phyloP scores from a whole-genome alignment of 2,329 filamentous ascomycete species.

The Emergomyces africanus region DNA sequence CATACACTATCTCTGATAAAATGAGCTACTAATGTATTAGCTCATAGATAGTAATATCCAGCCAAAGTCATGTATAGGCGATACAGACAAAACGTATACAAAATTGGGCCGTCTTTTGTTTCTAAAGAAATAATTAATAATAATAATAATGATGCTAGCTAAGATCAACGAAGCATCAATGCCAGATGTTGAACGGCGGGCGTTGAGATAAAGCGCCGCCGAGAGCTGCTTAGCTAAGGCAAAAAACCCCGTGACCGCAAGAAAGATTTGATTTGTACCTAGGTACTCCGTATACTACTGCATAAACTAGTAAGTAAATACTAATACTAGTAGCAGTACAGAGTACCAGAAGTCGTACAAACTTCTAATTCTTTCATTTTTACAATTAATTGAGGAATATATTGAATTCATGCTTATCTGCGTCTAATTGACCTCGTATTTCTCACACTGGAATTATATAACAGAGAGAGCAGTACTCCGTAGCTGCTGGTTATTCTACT shows the following conservation, averaged over 20 bases:
- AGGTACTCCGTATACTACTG: too few relatives aligned
- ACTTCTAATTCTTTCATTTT: too few relatives aligned
- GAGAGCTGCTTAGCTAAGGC: background rate
- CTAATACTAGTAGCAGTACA: too few relatives aligned
- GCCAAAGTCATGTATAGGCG: background rate
- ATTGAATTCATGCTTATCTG: constrained; percentile 3
- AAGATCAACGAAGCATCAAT: background rate
- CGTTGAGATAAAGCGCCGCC: too few relatives aligned
- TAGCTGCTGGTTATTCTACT: too few relatives aligned
- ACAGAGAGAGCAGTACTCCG: too few relatives aligned
- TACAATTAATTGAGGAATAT: background rate
- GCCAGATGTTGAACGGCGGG: background rate
- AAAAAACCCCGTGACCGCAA: background rate
- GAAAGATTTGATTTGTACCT: too few relatives aligned
- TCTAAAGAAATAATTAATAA: too few relatives aligned
- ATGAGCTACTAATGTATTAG: background rate
- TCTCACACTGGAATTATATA: background rate
- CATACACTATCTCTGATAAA: background rate
- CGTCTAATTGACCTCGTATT: constrained; percentile 4
- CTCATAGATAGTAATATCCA: background rate
- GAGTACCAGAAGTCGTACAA: too few relatives aligned
- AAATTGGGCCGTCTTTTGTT: background rate
- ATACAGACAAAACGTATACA: background rate
- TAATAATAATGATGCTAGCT: too few relatives aligned
- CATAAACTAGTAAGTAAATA: too few relatives aligned